phyloP scores from a whole-genome alignment of 1,284 basidiomycete genomes.

The Irpex sp. region DNA sequence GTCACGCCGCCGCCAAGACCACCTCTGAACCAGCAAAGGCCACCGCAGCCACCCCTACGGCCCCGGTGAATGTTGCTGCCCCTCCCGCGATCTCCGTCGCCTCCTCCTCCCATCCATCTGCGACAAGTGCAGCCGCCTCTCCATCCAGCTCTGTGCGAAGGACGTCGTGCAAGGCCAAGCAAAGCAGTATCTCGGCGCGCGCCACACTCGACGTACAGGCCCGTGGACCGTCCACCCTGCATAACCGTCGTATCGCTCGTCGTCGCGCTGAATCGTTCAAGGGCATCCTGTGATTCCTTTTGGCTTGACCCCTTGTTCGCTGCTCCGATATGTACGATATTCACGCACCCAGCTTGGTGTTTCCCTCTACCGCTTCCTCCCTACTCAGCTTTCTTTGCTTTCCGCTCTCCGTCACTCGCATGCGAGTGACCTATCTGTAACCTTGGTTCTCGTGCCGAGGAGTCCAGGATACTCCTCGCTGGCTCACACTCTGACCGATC shows the following conservation, averaged over 20 bases:
- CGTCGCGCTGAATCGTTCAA: not conserved
- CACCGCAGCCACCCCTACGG: not conserved
- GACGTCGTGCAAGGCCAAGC: conserved; percentile 7
- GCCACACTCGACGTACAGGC: not conserved
- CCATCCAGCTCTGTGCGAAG: not conserved
- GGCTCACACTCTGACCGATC: not conserved
- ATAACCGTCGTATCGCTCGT: not conserved
- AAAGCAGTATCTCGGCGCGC: not conserved
- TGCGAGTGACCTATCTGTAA: not conserved
- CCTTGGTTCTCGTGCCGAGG: not conserved
- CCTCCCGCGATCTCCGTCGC: not conserved
- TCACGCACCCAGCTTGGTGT: not conserved
- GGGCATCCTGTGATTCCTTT: not conserved
- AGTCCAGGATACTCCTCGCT: not conserved
- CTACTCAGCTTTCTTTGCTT: not conserved
- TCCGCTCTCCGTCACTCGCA: not conserved
- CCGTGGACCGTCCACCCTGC: not conserved
- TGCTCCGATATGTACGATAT: not conserved
- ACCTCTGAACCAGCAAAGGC: not conserved
- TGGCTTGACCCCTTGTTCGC: not conserved
- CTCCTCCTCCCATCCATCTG: not conserved
- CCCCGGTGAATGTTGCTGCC: not conserved
- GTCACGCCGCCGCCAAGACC: not conserved
- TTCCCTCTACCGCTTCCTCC: not conserved
- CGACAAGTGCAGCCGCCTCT: not conserved